A percentile compares a stretch with the other conserved stretches of the same genome.
phyloP scores from a whole-genome alignment of 2,329 filamentous ascomycete species.

The Apiospora rasikravindrae region DNA sequence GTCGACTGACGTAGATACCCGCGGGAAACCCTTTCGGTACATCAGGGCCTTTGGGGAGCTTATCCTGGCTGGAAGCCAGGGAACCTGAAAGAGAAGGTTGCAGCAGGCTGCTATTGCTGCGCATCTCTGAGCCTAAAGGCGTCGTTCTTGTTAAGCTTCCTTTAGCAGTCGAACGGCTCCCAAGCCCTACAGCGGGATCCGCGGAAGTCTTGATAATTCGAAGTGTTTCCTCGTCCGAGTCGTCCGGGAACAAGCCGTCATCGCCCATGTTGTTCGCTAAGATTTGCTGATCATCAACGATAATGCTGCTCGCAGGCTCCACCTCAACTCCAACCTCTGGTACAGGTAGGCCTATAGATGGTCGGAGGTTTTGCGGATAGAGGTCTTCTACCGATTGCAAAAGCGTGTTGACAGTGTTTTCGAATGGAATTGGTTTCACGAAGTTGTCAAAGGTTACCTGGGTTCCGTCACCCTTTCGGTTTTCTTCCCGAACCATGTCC shows the following conservation, averaged over 20 bases:
- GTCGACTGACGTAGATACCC: slow-evolving; percentile 50
- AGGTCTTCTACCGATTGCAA: slow-evolving; percentile 88
- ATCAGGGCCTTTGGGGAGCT: neutral
- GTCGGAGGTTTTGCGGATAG: slow-evolving; percentile 69
- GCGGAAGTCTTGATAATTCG: slow-evolving; percentile 11
- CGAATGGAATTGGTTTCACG: slow-evolving; percentile 57
- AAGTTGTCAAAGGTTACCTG: slow-evolving; percentile 69
- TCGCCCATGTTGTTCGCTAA: slow-evolving; percentile 50
- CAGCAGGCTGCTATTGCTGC: neutral
- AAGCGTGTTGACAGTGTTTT: slow-evolving; percentile 71
- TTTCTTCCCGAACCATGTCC: slow-evolving; percentile 69
- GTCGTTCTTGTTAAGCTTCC: neutral
- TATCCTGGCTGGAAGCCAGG: neutral
- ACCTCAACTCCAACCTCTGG: slow-evolving; percentile 33
- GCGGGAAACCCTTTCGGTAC: slow-evolving; percentile 28
- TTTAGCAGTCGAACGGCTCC: neutral
- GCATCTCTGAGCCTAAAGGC: neutral
- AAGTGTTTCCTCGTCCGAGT: slow-evolving; percentile 57
- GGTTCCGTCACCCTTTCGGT: slow-evolving; percentile 48
- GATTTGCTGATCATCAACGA: slow-evolving; percentile 70
- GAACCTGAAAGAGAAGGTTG: neutral
- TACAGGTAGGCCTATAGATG: slow-evolving; percentile 46
- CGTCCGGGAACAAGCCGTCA: slow-evolving; percentile 54
- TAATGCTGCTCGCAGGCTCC: slow-evolving; percentile 50
- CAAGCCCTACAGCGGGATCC: neutral